A percentile compares a stretch with the other conserved stretches of the same genome.
Conservation (phyloP, 2,329 filamentous ascomycete genomes). For the Pseudocercospora crystallina region DNA sequence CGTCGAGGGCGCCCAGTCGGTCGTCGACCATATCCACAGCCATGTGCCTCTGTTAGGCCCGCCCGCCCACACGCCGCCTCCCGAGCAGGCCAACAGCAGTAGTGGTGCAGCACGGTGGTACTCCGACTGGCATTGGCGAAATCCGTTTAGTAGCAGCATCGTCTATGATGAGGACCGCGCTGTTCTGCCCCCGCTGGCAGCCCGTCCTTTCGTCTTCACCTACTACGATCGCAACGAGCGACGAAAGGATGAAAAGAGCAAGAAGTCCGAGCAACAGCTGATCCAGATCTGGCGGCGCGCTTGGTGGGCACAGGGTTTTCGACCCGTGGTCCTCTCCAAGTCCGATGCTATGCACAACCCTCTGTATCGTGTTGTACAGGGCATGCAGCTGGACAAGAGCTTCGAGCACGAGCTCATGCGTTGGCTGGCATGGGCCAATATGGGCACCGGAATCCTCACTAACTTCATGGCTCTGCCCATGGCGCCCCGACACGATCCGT, state of each 20-base stretch:
- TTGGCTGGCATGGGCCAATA: conserved; percentile 91
- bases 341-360: conserved; percentile 83
- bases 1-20: conserved; percentile 38
- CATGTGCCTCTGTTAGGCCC: conserved; percentile 60
- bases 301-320: conserved; percentile 95
- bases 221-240: conserved; percentile 74
- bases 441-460: conserved; percentile 79
- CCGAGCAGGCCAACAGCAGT: conserved; percentile 74
- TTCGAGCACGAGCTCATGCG: conserved; percentile 72
- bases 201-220: conserved; percentile 78
- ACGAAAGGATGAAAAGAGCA: conserved; percentile 60
- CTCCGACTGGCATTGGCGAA: conserved; percentile 84
- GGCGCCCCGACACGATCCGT: conserved; percentile 69
- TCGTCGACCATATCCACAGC: conserved; percentile 32
- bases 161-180: conserved; percentile 78
- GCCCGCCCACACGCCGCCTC: conserved; percentile 69
- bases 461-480: conserved; percentile 84
- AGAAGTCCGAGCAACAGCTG: conserved; percentile 73
- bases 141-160: conserved; percentile 80
- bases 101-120: conserved; percentile 81
- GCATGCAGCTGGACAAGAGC: conserved; percentile 57
- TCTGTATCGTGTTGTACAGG: conserved; percentile 69
- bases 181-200: conserved; percentile 72
- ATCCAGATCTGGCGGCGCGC: conserved; percentile 86
- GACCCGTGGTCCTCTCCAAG: conserved; percentile 74